Percentiles rank a stretch among this genome's conserved stretches.
These are phyloP conservation scores for Pyronema omphalodes DNA, from an alignment of 495 filamentous ascomycete species.

Conservation along the genomic window DNA sequence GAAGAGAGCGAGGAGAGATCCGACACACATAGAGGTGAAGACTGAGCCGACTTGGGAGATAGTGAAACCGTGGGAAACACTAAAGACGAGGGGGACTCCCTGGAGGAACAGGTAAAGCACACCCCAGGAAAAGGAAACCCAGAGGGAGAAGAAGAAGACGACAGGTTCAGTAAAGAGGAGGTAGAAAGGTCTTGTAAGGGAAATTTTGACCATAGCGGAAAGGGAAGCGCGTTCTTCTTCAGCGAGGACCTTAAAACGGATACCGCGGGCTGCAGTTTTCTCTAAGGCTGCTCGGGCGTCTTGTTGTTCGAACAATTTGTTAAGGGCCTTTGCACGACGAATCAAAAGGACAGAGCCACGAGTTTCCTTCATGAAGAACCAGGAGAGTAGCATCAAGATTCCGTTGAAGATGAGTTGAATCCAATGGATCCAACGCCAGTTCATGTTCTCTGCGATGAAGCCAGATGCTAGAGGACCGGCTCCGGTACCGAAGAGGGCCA, in stretches of 20 bases:
- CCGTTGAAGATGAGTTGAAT: conserved; percentile 57
- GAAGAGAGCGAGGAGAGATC: conserved; percentile 45
- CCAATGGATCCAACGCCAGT: conserved; percentile 85
- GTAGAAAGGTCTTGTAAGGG: conserved; percentile 62
- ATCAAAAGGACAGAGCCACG: conserved; percentile 65
- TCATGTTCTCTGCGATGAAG: conserved; percentile 44
- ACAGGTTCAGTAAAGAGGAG: conserved; percentile 80
- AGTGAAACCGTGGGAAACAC: conserved; percentile 47
- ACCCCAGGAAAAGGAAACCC: conserved; percentile 81
- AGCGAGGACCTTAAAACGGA: conserved; percentile 69
- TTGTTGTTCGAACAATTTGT: conserved; percentile 59
- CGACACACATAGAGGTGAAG: conserved; percentile 58
- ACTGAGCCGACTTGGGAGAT: conserved; percentile 49
- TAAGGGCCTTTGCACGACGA: conserved; percentile 54
- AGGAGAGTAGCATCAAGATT: conserved; percentile 41
- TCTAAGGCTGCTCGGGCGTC: conserved; percentile 27
- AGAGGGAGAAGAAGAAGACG: conserved; percentile 86
- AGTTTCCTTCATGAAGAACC: conserved; percentile 62
- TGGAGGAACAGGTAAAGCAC: conserved; percentile 51
- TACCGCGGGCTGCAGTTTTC: conserved; percentile 32
- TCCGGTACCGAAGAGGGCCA: conserved; percentile 64
- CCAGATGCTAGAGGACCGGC: conserved; percentile 57
- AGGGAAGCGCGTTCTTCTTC: conserved; percentile 56
- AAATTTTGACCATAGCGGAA: conserved; percentile 52
- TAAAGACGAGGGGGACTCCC: conserved; percentile 56